Evolutionary conservation across 768 basidiomycete species (phyloP), one percentile per base, ranked within the genome.

Genomic region (Suillus decipiens): DNA sequence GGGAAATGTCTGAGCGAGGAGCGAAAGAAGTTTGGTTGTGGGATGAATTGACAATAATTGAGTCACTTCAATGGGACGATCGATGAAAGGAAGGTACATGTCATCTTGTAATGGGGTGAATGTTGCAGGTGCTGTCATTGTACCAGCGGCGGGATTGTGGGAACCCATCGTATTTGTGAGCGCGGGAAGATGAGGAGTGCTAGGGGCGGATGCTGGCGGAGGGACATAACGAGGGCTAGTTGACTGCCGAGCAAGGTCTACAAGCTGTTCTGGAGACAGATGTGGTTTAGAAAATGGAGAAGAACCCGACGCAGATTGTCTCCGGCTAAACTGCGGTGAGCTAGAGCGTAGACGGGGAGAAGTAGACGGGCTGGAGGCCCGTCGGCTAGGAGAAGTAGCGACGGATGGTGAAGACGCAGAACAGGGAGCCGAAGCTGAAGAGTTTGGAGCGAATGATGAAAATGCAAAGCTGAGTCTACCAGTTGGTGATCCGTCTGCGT

Each of bases 31-130:
- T 64, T 87, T 88, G 64, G 82, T 83, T 61, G 88, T 90, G 5
- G 87, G 91, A 3, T 81, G 85, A 14, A 77, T 81, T 24, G 82
- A 79, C 62, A 95, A 84, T 34, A 97, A 81, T 10, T 84, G 77
- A 5, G 82, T 66, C 1, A 96, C 93, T 70, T 97, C 95, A 0
- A 79, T 75, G 0, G 92, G 84, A 22, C 95, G 87, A 66, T 96
- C 89, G 65, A 96, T 82, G 76, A 95, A 97, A 1, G 95, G 95
- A 15, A 97, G 85, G 67, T 87, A 89, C 36, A 92, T 84, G 64
- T 92, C 87, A 24, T 86, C 85, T 6, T 90, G 89, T 1, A 95
- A 82, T 0, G 86, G 86, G 0, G 89, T 90, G 71, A 93, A 93
- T 1, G 86, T 85, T 2, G 86, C 84, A 5, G 84, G 85, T 0